Percentiles rank a stretch among this genome's conserved stretches.
Conservation (phyloP, 2,329 filamentous ascomycete genomes). For the Hirsutella thompsonii region DNA sequence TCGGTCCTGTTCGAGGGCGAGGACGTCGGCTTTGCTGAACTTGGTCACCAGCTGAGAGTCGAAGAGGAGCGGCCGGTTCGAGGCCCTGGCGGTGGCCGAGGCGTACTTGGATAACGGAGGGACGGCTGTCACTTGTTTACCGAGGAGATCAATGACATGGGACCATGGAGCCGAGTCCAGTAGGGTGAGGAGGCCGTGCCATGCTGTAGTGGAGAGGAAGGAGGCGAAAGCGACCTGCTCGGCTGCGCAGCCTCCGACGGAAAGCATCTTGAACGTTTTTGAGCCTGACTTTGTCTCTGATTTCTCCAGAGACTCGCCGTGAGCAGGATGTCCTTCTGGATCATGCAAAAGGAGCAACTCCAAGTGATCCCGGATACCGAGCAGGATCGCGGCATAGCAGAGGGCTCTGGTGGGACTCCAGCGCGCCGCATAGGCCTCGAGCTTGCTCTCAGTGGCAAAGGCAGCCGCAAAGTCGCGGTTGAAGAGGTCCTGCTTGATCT, state of each 20-base stretch:
- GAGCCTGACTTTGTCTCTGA: neutral
- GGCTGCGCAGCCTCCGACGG: constrained; percentile 45
- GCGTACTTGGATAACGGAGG: constrained; percentile 39
- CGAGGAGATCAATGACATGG: constrained; percentile 45
- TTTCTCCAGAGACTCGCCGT: neutral
- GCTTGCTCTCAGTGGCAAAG: constrained; percentile 57
- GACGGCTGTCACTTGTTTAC: constrained; percentile 38
- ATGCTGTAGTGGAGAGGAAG: constrained; percentile 19
- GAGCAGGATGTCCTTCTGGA: neutral
- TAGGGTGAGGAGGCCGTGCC: constrained; percentile 38
- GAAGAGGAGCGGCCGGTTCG: constrained; percentile 31
- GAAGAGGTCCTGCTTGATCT: constrained; percentile 76
- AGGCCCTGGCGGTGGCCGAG: constrained; percentile 29
- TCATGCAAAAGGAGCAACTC: constrained; percentile 9
- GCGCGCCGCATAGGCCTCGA: constrained; percentile 74
- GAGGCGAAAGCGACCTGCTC: constrained; percentile 45
- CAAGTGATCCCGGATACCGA: constrained; percentile 21
- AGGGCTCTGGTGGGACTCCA: constrained; percentile 85
- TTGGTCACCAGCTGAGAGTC: constrained; percentile 22
- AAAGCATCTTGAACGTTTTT: constrained; percentile 26
- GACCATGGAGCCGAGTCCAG: constrained; percentile 77
- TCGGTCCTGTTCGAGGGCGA: constrained; percentile 23
- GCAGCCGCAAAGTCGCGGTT: constrained; percentile 72
- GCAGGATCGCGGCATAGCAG: constrained; percentile 56
- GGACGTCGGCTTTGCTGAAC: constrained; percentile 36